A percentile compares a stretch with the other conserved stretches of the same genome.
phyloP scores from a whole-genome alignment of 768 basidiomycete species.

The Auricularia auricula-judae region DNA sequence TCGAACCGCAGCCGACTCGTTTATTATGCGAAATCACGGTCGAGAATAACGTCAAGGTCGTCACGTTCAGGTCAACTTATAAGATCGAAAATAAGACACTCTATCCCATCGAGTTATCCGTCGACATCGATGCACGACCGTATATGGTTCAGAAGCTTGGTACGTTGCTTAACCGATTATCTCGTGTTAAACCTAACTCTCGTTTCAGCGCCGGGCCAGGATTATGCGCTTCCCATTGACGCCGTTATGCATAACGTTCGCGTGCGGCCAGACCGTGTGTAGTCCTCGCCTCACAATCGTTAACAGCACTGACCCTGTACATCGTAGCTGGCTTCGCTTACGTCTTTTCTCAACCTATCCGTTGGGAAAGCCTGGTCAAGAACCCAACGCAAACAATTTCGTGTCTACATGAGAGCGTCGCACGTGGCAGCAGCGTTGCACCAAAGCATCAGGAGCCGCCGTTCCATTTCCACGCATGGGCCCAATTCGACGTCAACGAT shows the following conservation, averaged over 20 bases:
- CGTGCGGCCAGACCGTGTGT: conserved; percentile 86
- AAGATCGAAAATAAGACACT: conserved; percentile 84
- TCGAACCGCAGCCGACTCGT: conserved; percentile 63
- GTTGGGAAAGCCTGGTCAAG: conserved; percentile 81
- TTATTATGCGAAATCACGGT: conserved; percentile 84
- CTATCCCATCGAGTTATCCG: conserved; percentile 83
- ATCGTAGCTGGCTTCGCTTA: conserved; percentile 86
- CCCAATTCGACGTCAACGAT: conserved; percentile 59
- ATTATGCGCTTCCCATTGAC: conserved; percentile 84
- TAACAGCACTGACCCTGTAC: neutral
- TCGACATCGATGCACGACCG: conserved; percentile 49
- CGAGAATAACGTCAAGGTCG: conserved; percentile 85
- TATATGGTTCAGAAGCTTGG: conserved; percentile 77
- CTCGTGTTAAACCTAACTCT: neutral
- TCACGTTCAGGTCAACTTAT: conserved; percentile 88
- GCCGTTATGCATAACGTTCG: conserved; percentile 74
- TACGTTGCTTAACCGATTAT: conserved; percentile 15
- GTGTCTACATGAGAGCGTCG: conserved; percentile 32
- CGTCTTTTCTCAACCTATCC: conserved; percentile 78
- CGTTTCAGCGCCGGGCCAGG: conserved; percentile 61
- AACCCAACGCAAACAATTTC: conserved; percentile 59
- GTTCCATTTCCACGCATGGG: conserved; percentile 91
- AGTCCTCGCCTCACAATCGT: neutral
- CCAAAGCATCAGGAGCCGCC: conserved; percentile 70
- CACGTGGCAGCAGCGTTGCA: conserved; percentile 30